Evolutionary conservation across 2,329 filamentous ascomycete species (phyloP).

Genomic region (Diaporthe eres): DNA sequence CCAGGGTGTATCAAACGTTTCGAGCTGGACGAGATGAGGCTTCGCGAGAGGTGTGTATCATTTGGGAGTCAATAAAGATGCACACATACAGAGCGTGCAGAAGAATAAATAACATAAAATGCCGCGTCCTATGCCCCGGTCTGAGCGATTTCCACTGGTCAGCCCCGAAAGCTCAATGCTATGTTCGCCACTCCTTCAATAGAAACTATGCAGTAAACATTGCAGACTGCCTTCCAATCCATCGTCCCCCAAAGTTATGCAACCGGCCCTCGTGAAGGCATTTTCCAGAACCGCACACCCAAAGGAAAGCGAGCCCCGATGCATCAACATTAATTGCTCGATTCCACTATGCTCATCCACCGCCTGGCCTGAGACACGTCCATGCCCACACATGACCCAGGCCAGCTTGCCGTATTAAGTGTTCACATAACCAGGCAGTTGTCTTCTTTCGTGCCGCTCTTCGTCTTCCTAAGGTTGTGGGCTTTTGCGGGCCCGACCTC

Average conservation of each 20-base stretch:
- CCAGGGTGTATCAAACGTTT: not conserved
- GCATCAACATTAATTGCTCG: constrained; percentile 26
- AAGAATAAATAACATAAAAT: constrained; percentile 33
- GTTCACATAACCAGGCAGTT: constrained; percentile 72
- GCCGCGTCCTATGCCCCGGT: constrained; percentile 28
- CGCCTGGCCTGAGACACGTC: not conserved
- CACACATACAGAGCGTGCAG: constrained; percentile 37
- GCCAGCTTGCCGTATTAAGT: constrained; percentile 18
- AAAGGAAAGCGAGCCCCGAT: constrained; percentile 21
- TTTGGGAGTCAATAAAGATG: constrained; percentile 7
- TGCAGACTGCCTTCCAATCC: constrained; percentile 31
- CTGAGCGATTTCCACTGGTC: constrained; percentile 11
- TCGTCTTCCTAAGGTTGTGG: constrained; percentile 65
- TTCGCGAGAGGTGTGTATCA: constrained; percentile 20
- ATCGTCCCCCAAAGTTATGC: constrained; percentile 39
- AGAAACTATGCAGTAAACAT: constrained; percentile 39
- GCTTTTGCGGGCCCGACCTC: constrained; percentile 64
- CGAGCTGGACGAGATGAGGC: not conserved
- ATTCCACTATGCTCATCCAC: constrained; percentile 19
- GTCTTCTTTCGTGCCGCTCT: constrained; percentile 61
- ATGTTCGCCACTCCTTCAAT: constrained; percentile 27
- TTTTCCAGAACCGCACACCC: constrained; percentile 37
- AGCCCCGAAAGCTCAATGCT: constrained; percentile 27
- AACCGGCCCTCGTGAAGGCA: constrained; percentile 27
- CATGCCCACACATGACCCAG: not conserved